These are phyloP conservation scores for Ceratonia siliqua DNA, from an alignment of 306 rosid genomes.

Conservation along the genomic window DNA sequence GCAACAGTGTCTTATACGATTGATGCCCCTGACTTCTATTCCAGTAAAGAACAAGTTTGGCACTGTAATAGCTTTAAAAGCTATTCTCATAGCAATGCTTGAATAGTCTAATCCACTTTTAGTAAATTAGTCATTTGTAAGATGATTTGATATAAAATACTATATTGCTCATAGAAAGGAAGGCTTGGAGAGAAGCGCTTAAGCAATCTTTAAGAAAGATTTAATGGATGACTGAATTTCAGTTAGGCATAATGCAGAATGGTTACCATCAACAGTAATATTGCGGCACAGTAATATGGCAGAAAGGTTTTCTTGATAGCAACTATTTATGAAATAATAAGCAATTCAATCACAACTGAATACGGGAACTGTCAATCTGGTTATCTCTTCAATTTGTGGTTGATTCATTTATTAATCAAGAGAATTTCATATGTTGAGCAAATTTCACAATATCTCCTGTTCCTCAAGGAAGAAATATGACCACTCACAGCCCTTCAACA, in stretches of 20 bases:
- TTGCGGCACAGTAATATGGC: neutral
- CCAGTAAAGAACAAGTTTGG: neutral
- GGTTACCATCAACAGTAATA: neutral
- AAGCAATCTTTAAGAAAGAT: neutral
- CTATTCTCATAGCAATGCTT: neutral
- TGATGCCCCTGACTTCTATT: neutral
- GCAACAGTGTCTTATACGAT: neutral
- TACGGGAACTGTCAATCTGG: neutral
- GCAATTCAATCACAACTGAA: neutral
- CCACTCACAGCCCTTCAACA: conserved; percentile 1
- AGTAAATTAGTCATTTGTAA: conserved; percentile 10
- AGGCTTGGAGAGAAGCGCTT: neutral
- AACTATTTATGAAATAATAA: neutral
- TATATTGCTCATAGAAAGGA: neutral
- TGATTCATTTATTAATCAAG: neutral
- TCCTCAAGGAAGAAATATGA: neutral
- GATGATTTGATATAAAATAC: neutral
- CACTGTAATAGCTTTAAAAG: neutral
- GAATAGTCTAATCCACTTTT: neutral
- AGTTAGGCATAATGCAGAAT: neutral
- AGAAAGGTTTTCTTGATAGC: neutral
- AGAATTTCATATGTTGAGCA: neutral
- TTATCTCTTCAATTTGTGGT: neutral
- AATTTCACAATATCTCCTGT: neutral
- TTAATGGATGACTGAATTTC: conserved; percentile 7